These are phyloP conservation scores for Leishmania amazonensis DNA, from an alignment of 208 protist species.

Conservation along the genomic window DNA sequence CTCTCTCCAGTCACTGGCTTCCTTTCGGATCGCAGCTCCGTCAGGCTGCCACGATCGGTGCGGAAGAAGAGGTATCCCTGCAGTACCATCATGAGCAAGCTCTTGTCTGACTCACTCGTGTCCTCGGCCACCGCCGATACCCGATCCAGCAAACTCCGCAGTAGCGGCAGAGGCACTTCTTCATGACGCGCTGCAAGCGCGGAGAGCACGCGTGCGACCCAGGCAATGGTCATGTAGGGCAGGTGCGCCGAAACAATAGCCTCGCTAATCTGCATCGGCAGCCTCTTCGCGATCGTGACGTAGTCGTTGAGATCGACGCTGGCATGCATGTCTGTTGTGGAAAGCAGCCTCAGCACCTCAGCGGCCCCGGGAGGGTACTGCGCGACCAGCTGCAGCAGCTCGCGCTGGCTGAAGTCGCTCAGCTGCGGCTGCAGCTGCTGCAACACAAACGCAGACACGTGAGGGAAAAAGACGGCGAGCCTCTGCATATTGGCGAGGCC, in stretches of 20 bases:
- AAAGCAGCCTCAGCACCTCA: slow-evolving; percentile 45
- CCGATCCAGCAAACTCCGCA: slow-evolving; percentile 43
- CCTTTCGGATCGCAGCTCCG: not conserved
- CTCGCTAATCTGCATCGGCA: slow-evolving; percentile 69
- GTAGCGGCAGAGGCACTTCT: slow-evolving; percentile 46
- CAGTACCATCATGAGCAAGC: slow-evolving; percentile 69
- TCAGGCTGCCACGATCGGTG: not conserved
- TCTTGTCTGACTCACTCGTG: slow-evolving; percentile 65
- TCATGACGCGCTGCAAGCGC: slow-evolving; percentile 51
- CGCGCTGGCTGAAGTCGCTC: slow-evolving; percentile 41
- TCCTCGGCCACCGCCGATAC: slow-evolving; percentile 40
- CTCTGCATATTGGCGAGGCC: slow-evolving; percentile 47
- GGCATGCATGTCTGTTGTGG: slow-evolving; percentile 42
- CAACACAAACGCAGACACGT: slow-evolving; percentile 36
- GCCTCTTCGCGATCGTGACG: slow-evolving; percentile 42
- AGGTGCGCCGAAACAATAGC: slow-evolving; percentile 57
- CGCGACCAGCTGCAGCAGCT: slow-evolving; percentile 63
- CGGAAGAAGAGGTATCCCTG: slow-evolving; percentile 54
- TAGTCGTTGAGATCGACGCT: slow-evolving; percentile 74
- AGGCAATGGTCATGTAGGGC: slow-evolving; percentile 57
- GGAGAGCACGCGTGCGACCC: slow-evolving; percentile 69
- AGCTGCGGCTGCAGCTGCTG: slow-evolving; percentile 37
- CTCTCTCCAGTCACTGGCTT: not conserved
- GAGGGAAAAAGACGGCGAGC: slow-evolving; percentile 46
- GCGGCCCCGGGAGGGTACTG: slow-evolving; percentile 45